Percentiles rank a stretch among this genome's conserved stretches.
Evolutionary conservation across 352 stramenopile species (phyloP).

Genomic region (Phytopythium aichiense): DNA sequence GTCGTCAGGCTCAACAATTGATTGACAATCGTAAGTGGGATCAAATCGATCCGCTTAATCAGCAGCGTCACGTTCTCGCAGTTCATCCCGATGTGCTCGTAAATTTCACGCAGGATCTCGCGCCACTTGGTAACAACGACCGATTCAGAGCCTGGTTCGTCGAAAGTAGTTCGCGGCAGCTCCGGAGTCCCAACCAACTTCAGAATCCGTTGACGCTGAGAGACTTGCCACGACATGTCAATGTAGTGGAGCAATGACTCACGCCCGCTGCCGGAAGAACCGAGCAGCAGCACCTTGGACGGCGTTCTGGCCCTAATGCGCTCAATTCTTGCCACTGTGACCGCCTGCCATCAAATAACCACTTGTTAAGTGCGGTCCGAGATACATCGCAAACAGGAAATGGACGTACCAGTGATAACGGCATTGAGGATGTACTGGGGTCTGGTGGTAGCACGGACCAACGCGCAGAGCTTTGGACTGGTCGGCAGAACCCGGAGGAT

Average conservation of each 20-base stretch:
- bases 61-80: slow-evolving; percentile 55
- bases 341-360: slow-evolving; percentile 17
- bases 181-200: not conserved
- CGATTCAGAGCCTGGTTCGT: not conserved
- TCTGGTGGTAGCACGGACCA: slow-evolving; percentile 11
- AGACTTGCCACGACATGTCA: slow-evolving; percentile 11
- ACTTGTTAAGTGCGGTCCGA: not conserved
- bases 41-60: slow-evolving; percentile 40
- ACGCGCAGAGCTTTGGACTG: not conserved
- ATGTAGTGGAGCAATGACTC: slow-evolving; percentile 43
- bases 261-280: slow-evolving; percentile 18
- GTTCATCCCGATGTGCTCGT: slow-evolving; percentile 47
- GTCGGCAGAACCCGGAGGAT: slow-evolving; percentile 1
- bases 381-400: not conserved
- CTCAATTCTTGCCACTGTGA: slow-evolving; percentile 31
- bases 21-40: slow-evolving; percentile 27
- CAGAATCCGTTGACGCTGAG: slow-evolving; percentile 11
- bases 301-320: slow-evolving; percentile 31
- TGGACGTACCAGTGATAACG: slow-evolving; percentile 30
- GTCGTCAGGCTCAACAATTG: slow-evolving; percentile 49
- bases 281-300: slow-evolving; percentile 37
- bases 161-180: not conserved
- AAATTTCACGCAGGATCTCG: slow-evolving; percentile 36
- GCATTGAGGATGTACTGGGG: slow-evolving; percentile 12
- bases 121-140: slow-evolving; percentile 29